Base-by-base conservation (phyloP, 2,329 filamentous ascomycete species). In the Cryphonectria parasitica region DNA sequence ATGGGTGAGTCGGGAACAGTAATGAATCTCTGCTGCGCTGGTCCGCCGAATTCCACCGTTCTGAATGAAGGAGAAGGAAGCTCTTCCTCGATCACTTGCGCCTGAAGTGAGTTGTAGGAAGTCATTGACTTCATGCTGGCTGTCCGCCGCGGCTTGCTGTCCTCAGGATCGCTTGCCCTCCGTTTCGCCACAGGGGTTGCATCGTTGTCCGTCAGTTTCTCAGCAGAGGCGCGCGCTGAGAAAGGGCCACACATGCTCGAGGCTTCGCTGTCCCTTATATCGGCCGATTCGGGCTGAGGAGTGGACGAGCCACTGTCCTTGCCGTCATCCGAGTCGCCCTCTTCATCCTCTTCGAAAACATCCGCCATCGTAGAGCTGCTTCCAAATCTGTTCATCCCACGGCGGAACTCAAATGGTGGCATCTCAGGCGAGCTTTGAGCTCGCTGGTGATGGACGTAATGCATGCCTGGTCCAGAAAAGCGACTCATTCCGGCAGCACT, bases 281-380 rank as follows among this genome's bases (percentile, higher is more conserved):
- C 74, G 15, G 82, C 80, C 5, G 82, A 80, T 19, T 82, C 80
- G 6, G 75, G 76, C 25, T 78, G 75, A 63, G 77, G 77, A 39
- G 76, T 77, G 36, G 78, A 77, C 39, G 74, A 66, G 3, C 64
- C 64, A 31, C 43, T 61, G 6, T 52, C 61, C 34, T 66, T 81
- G 70, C 75, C 81, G 74, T 82, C 81, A 73, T 83, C 82, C 28
- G 85, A 85, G 17, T 89, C 86, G 2, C 88, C 86, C 75, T 93
- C 91, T 73, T 94, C 92, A 39, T 95, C 92, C 75, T 95, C 93
- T 77, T 96, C 93, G 74, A 95, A 96, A 0, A 96, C 93, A 77
- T 95, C 93, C 0, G 91, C 92, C 92, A 96, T 95, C 0, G 91
- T 91, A 0, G 91, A 90, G 74, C 88, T 89, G 78, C 89, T 91